These are phyloP conservation scores for Leishmania mexicana DNA, from an alignment of 208 protist genomes.

Conservation along the genomic window DNA sequence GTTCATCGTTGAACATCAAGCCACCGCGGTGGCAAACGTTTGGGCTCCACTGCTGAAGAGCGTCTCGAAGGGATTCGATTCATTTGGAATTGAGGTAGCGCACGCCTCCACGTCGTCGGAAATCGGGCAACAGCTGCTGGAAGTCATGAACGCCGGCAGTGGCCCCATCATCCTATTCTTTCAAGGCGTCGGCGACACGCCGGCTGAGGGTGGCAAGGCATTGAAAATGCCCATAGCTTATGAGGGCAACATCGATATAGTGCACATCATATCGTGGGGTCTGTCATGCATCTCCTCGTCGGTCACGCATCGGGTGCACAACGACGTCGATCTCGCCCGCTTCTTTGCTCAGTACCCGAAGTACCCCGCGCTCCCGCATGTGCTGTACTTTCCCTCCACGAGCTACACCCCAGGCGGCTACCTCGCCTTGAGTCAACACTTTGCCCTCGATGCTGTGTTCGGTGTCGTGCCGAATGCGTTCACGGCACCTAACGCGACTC, in stretches of 20 bases:
- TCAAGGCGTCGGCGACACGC: slow-evolving; percentile 33
- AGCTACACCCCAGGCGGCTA: slow-evolving; percentile 31
- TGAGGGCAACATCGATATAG: slow-evolving; percentile 15
- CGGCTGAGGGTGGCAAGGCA: background rate
- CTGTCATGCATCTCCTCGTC: slow-evolving; percentile 35
- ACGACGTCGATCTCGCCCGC: slow-evolving; percentile 32
- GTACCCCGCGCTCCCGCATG: slow-evolving; percentile 39
- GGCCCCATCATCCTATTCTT: slow-evolving; percentile 33
- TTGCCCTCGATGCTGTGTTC: slow-evolving; percentile 38
- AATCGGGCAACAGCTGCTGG: slow-evolving; percentile 15
- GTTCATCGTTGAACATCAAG: slow-evolving; percentile 19
- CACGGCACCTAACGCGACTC: background rate
- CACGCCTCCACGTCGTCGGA: slow-evolving; percentile 17
- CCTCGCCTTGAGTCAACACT: slow-evolving; percentile 33
- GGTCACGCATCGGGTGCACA: slow-evolving; percentile 36
- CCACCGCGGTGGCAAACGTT: background rate
- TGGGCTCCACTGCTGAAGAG: slow-evolving; percentile 33
- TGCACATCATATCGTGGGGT: slow-evolving; percentile 31
- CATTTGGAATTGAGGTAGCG: slow-evolving; percentile 31
- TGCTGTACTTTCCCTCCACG: slow-evolving; percentile 46
- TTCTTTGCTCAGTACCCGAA: slow-evolving; percentile 35
- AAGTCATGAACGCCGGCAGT: background rate
- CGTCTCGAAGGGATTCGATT: slow-evolving; percentile 16
- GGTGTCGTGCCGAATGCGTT: slow-evolving; percentile 49
- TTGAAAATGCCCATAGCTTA: slow-evolving; percentile 36